Base-by-base conservation (phyloP, 768 basidiomycete species). In the Phallus indusiatus region DNA sequence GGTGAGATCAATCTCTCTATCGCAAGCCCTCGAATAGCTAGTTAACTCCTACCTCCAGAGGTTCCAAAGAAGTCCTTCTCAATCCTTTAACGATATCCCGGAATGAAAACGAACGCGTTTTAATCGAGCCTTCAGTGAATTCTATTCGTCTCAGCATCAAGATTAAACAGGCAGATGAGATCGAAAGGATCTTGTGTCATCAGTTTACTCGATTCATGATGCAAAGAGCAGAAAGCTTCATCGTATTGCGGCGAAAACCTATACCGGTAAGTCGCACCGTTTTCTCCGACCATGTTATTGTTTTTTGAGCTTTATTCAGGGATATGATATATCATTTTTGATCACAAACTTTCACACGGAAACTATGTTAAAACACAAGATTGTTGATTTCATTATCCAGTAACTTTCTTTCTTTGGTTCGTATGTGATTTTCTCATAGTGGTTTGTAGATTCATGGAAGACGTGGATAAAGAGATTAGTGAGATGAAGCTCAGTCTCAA, bases 311-410 rank as follows among this genome's bases (percentile, higher is more conserved):
- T 56, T 48, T 12, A 28, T 28, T 28, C 28, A 99, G 93, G 96
- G 96, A 58, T 98, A 97, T 65, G 96, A 98, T 64, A 98, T 99
- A 62, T 95, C 93, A 1, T 98, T 99, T 79, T 78, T 98, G 62
- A 94, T 99, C 69, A 97, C 95, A 59, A 96, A 98, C 72, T 85
- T 87, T 54, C 94, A 99, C 71, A 81, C 94, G 34, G 95, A 98
- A 72, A 94, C 91, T 10, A 98, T 99, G 96, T 78, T 98, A 65
- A 99, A 98, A 75, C 96, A 99, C 74, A 98, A 98, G 77, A 88
- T 99, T 55, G 96, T 99, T 37, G 96, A 99, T 74, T 99, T 99
- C 73, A 96, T 99, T 75, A 96, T 98, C 64, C 93, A 98, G 91
- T 95, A 63, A 52, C 52, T 59, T 53, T 5, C 16, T 54, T 63